Evolutionary conservation across 1,284 basidiomycete species (phyloP).

Genomic region (Malassezia restricta): DNA sequence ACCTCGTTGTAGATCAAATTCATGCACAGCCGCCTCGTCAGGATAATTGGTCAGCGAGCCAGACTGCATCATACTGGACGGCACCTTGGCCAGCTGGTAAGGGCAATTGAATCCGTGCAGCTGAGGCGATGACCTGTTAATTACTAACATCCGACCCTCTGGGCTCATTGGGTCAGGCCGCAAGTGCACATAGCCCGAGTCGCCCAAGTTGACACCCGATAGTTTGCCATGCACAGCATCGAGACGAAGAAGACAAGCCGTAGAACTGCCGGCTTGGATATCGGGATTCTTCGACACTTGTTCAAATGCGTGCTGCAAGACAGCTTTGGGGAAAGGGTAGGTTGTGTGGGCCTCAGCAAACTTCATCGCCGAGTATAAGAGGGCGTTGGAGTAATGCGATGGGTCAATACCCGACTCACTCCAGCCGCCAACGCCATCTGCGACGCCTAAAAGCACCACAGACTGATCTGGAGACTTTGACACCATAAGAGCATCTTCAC

Average conservation of each 20-base stretch:
- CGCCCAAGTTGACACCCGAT: conserved; percentile 75
- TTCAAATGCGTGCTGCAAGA: conserved; percentile 61
- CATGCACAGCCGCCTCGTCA: conserved; percentile 26
- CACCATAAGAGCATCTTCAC: conserved; percentile 49
- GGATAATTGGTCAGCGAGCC: conserved; percentile 32
- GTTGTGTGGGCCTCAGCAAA: conserved; percentile 2
- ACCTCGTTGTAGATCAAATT: conserved; percentile 28
- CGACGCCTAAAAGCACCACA: conserved; percentile 64
- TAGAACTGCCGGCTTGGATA: conserved; percentile 71
- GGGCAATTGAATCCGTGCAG: conserved; percentile 43
- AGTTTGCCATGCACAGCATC: conserved; percentile 64
- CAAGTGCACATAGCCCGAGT: conserved; percentile 70
- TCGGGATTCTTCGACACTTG: conserved; percentile 59
- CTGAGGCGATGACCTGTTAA: conserved; percentile 31
- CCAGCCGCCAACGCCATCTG: conserved; percentile 63
- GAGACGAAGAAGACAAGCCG: conserved; percentile 65
- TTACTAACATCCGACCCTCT: conserved; percentile 30
- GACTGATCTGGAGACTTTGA: conserved; percentile 55
- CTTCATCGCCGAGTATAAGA: conserved; percentile 54
- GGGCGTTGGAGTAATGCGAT: conserved; percentile 58
- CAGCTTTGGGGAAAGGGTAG: conserved; percentile 49
- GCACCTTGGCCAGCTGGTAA: conserved; percentile 42
- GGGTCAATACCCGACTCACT: conserved; percentile 68
- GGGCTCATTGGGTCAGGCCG: conserved; percentile 23
- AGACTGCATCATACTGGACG: conserved; percentile 21